Evolutionary conservation across 78 protist species (phyloP), one percentile per base, ranked within the genome.

Genomic region (Capsaspora owczarzaki): DNA sequence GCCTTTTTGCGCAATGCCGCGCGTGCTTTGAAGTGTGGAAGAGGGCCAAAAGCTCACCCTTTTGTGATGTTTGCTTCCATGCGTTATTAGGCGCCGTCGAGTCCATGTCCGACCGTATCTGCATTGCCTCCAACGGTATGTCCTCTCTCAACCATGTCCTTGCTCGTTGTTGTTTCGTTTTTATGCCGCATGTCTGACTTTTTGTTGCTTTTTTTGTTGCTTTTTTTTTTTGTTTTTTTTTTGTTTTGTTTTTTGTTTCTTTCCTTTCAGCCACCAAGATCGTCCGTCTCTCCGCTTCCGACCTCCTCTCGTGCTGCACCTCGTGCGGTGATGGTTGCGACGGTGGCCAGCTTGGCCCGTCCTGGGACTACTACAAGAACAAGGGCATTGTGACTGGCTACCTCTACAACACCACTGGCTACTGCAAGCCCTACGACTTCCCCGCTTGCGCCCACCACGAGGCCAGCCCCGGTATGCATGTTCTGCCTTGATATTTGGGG

Each of bases 321-420:
- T 40, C 53, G 61, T 75, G 79, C 79, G 79, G 79, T 16, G 38
- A 44, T 46, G 85, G 86, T 51, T 86, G 89, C 86, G 31, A 40
- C 56, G 89, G 89, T 81, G 89, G 85, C 38, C 12, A 29, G 42
- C 66, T 49, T 33, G 25, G 0, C 61, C 49, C 68, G 20, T 78
- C 82, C 37, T 82, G 85, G 84, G 0, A 0, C n/a, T 82, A 49
- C 82, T 63, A 40, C 33, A 22, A 33, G 70, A 38, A 22, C 61
- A 0, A 1, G 12, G 88, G 88, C 23, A 31, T 84, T 8, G 82
- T 51, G 40, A 70, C 88, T 38, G 61, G 78, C 44, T 61, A 60
- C 60, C 51, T 35, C 61, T 71, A 44, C 77, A n/a, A 71, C 51
- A 23, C 77, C 23, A 44, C 27, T 20, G 70, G 53, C 47, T 29